Percentiles rank a stretch among this genome's conserved stretches.
Conservation (phyloP, 1,284 basidiomycete species). For the Cutaneotrichosporon sp. region DNA sequence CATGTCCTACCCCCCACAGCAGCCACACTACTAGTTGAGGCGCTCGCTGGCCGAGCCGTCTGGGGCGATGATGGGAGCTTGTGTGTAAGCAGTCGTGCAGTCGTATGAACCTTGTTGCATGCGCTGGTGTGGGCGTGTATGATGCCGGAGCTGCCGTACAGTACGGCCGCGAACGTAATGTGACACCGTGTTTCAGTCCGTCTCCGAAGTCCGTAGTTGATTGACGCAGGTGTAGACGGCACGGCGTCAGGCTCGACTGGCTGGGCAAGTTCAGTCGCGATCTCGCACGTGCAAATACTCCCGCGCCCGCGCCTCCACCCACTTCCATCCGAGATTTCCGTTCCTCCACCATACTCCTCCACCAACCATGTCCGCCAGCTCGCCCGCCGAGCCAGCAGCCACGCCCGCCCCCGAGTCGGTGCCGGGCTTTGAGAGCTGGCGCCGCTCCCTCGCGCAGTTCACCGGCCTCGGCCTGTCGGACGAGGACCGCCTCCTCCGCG, state of each 20-base stretch:
- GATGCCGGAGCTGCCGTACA: neutral
- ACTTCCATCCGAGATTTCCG: neutral
- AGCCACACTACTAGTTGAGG: conserved; percentile 3
- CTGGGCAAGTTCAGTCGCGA: too few relatives aligned
- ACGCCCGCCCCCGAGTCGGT: conserved; percentile 3
- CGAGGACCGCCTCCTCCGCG: conserved; percentile 37
- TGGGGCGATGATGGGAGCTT: neutral
- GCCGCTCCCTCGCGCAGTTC: conserved; percentile 46
- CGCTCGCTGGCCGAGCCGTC: conserved; percentile 9
- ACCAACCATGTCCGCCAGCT: neutral
- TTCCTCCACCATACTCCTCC: neutral
- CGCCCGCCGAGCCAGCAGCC: neutral
- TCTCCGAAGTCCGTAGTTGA: too few relatives aligned
- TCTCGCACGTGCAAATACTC: neutral
- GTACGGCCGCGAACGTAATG: too few relatives aligned
- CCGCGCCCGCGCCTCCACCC: neutral
- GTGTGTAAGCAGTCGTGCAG: neutral
- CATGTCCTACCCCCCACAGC: conserved; percentile 1
- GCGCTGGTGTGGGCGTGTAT: neutral
- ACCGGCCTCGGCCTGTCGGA: conserved; percentile 53
- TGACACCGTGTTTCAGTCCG: too few relatives aligned
- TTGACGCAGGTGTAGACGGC: too few relatives aligned
- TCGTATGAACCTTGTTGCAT: conserved; percentile 5
- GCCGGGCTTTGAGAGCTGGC: conserved; percentile 53
- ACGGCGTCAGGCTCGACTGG: too few relatives aligned